These are phyloP conservation scores for Hirsutella thompsonii DNA, from an alignment of 2,329 filamentous ascomycete genomes.

Conservation along the genomic window DNA sequence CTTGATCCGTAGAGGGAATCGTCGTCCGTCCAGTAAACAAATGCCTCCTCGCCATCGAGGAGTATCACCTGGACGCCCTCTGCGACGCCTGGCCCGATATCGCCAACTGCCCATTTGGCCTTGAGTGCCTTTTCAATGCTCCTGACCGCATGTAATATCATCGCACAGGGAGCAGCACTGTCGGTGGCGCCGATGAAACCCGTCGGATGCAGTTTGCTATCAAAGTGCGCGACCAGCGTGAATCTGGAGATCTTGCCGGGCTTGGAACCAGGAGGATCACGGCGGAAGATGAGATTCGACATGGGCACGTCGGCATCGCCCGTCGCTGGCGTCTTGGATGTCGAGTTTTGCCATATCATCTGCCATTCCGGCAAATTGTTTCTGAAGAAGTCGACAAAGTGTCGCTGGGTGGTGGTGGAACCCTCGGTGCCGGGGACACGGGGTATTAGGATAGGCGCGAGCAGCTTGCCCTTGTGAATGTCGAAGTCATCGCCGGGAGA, in stretches of 20 bases:
- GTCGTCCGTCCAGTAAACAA: constrained; percentile 60
- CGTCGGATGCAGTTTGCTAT: constrained; percentile 65
- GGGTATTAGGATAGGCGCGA: constrained; percentile 77
- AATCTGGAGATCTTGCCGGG: constrained; percentile 66
- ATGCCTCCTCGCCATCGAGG: constrained; percentile 91
- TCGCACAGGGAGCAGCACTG: constrained; percentile 86
- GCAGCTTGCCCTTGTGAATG: constrained; percentile 59
- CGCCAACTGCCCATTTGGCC: constrained; percentile 68
- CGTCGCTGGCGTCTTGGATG: constrained; percentile 65
- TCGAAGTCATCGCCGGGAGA: constrained; percentile 66
- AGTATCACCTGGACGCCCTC: constrained; percentile 84
- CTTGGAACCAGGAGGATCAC: constrained; percentile 74
- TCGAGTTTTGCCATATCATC: constrained; percentile 81
- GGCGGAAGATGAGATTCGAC: constrained; percentile 70
- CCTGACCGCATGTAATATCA: constrained; percentile 76
- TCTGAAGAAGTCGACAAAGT: constrained; percentile 75
- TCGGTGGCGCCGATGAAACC: constrained; percentile 93
- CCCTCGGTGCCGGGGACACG: constrained; percentile 81
- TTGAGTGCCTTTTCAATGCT: constrained; percentile 70
- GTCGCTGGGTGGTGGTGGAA: constrained; percentile 57
- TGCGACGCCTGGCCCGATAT: constrained; percentile 42
- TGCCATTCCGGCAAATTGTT: constrained; percentile 65
- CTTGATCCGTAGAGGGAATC: constrained; percentile 86
- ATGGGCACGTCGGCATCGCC: constrained; percentile 65
- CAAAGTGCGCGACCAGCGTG: constrained; percentile 88